These are phyloP conservation scores for Candida endomychidarum DNA, from an alignment of 805 yeast species.

Conservation along the genomic window DNA sequence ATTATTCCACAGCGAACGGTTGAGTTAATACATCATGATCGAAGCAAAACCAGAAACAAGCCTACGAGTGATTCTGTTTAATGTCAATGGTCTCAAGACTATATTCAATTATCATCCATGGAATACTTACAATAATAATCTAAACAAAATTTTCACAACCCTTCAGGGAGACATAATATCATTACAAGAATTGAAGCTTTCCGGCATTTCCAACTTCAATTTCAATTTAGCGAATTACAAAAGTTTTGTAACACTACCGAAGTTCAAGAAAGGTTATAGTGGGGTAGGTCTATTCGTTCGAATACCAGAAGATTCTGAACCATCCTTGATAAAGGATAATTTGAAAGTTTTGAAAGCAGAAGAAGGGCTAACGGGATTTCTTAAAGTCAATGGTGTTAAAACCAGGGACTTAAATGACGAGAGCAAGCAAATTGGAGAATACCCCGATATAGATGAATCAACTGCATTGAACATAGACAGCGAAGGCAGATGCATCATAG, in stretches of 20 bases:
- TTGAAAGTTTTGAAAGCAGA: constrained; percentile 72
- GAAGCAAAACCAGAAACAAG: neutral
- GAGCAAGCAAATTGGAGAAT: constrained; percentile 65
- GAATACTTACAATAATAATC: constrained; percentile 47
- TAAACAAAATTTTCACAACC: constrained; percentile 46
- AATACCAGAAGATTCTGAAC: constrained; percentile 46
- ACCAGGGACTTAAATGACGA: constrained; percentile 22
- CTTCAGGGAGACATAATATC: constrained; percentile 77
- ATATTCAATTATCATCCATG: constrained; percentile 84
- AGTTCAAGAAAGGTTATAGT: constrained; percentile 73
- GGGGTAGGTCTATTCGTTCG: constrained; percentile 88
- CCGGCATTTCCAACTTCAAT: constrained; percentile 20
- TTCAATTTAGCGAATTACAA: constrained; percentile 58
- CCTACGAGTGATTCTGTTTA: constrained; percentile 66
- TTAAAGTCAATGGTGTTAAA: constrained; percentile 19
- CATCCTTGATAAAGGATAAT: constrained; percentile 28
- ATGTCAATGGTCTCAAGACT: constrained; percentile 82
- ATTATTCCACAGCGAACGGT: too few relatives aligned
- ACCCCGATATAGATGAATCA: constrained; percentile 40
- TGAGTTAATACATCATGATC: too few relatives aligned
- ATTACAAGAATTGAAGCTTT: constrained; percentile 79
- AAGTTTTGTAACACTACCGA: constrained; percentile 70
- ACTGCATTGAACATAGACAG: constrained; percentile 55
- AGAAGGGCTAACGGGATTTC: constrained; percentile 84
- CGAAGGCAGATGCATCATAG: constrained; percentile 81